Percentiles rank a stretch among this genome's conserved stretches.
Conservation (phyloP, 768 basidiomycete genomes). For the Auricularia sp. region DNA sequence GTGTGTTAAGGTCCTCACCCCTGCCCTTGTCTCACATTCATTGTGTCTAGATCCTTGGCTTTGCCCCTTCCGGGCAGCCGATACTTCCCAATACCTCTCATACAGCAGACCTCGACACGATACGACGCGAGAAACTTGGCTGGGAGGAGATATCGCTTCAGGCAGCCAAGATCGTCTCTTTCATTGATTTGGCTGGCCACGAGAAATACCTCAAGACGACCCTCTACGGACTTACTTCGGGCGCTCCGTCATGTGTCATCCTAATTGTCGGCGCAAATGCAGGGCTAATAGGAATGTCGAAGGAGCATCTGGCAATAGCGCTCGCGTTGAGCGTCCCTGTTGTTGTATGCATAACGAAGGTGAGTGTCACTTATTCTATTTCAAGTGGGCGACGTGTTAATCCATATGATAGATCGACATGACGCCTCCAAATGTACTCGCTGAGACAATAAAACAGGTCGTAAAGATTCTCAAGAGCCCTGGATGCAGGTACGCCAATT, state of each 20-base stretch:
- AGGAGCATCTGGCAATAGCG: conserved; percentile 93
- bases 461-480: conserved; percentile 86
- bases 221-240: conserved; percentile 87
- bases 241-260: conserved; percentile 83
- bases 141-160: conserved; percentile 93
- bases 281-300: conserved; percentile 82
- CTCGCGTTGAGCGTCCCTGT: conserved; percentile 90
- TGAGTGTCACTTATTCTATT: conserved; percentile 19
- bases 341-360: conserved; percentile 90
- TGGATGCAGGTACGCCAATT: conserved; percentile 62
- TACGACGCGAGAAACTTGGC: conserved; percentile 75
- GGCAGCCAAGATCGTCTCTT: conserved; percentile 87
- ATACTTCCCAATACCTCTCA: conserved; percentile 60
- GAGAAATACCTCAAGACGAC: conserved; percentile 91
- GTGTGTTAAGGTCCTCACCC: conserved; percentile 40
- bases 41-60: conserved; percentile 70
- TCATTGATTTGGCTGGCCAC: conserved; percentile 93
- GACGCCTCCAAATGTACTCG: conserved; percentile 86
- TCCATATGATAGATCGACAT: conserved; percentile 68
- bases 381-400: conserved; percentile 1
- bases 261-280: conserved; percentile 95
- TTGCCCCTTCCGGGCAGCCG: conserved; percentile 62
- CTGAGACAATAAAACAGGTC: conserved; percentile 88
- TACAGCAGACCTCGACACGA: conserved; percentile 47
- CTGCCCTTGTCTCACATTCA: neutral